phyloP scores from a whole-genome alignment of 805 yeast species.

The Saccharomycopsis malanga region DNA sequence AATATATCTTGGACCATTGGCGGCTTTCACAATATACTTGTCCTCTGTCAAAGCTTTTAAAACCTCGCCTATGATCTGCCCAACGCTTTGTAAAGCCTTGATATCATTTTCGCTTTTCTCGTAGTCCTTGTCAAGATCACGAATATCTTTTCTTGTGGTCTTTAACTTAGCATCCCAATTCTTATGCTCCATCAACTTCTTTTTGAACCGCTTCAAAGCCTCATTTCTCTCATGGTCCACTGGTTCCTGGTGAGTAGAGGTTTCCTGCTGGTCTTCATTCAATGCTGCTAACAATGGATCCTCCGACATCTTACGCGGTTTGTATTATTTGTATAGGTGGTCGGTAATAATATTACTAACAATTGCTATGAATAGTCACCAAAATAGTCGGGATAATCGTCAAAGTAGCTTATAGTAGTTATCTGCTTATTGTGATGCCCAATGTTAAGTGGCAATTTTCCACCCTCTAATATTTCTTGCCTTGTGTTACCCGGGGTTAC shows the following conservation, averaged over 20 bases:
- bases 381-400: too few species aligned
- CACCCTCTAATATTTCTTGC: too few species aligned
- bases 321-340: too few species aligned
- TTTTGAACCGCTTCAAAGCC: conserved; percentile 73
- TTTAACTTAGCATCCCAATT: conserved; percentile 90
- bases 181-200: conserved; percentile 84
- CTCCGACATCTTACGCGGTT: too few species aligned
- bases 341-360: too few species aligned
- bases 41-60: conserved; percentile 93
- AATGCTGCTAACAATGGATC: conserved; percentile 75
- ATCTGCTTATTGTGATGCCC: too few species aligned
- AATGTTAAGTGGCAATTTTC: too few species aligned
- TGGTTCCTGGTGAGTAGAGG: conserved; percentile 23
- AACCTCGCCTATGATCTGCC: conserved; percentile 95
- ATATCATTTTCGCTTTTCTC: conserved; percentile 95
- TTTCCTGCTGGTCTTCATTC: conserved; percentile 29
- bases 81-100: conserved; percentile 93
- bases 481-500: too few species aligned
- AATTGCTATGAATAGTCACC: too few species aligned
- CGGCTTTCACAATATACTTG: conserved; percentile 90
- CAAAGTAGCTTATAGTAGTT: too few species aligned
- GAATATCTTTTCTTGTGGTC: conserved; percentile 72
- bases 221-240: conserved; percentile 67
- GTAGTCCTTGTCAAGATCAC: conserved; percentile 74
- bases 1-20: conserved; percentile 94